Percentiles rank a stretch among this genome's conserved stretches.
Conservation (phyloP, 495 filamentous ascomycete genomes). For the Endocarpon pusillum region DNA sequence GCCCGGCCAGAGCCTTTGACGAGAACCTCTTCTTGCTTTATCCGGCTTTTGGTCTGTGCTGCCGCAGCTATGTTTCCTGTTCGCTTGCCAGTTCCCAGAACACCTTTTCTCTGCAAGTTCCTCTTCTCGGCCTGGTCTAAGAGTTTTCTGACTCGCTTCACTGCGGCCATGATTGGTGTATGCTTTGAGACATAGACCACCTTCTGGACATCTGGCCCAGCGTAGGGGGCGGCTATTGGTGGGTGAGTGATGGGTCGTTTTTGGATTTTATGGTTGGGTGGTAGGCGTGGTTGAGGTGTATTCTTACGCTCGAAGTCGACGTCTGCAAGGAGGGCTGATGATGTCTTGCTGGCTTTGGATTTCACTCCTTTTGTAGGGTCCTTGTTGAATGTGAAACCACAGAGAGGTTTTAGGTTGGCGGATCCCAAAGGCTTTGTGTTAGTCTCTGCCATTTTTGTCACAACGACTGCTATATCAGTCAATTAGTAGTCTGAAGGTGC, state of each 20-base stretch:
- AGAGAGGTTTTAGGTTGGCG: no score
- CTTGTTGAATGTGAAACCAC: no score
- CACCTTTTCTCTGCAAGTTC: constrained; percentile 18
- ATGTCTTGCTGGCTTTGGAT: no score
- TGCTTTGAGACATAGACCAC: constrained; percentile 61
- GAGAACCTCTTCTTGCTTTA: constrained; percentile 41
- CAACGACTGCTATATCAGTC: no score
- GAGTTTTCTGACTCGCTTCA: constrained; percentile 63
- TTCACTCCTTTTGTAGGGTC: no score
- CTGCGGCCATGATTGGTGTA: constrained; percentile 64
- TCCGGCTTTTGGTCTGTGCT: constrained; percentile 21
- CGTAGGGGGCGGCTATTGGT: constrained; percentile 39
- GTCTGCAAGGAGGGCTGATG: no score
- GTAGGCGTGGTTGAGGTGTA: no score
- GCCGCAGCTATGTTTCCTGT: constrained; percentile 19
- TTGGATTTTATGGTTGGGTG: constrained; percentile 23
- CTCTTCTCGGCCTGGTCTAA: constrained; percentile 48
- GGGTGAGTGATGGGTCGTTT: constrained; percentile 62
- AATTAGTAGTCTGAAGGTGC: no score
- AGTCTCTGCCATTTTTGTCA: no score
- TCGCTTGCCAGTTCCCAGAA: constrained; percentile 10
- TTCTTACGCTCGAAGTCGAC: no score
- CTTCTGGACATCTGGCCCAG: constrained; percentile 33
- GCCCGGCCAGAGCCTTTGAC: constrained; percentile 68
- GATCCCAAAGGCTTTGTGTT: no score